phyloP scores from a whole-genome alignment of 2,329 filamentous ascomycete genomes.

The Cryoendolithus antarcticus region DNA sequence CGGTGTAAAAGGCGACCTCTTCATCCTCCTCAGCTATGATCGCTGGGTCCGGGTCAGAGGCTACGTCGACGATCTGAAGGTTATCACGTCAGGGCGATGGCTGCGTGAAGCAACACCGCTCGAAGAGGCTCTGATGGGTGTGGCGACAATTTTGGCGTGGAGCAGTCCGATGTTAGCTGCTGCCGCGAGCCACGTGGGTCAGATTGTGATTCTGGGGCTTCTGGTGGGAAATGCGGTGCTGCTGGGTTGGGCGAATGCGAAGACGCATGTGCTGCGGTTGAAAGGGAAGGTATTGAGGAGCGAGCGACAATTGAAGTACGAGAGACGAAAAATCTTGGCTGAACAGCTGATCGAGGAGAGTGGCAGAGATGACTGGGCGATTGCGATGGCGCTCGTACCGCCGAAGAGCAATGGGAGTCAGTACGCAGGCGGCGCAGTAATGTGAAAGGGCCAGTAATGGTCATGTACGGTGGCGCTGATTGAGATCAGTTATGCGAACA shows the following conservation, averaged over 20 bases:
- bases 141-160: slow-evolving; percentile 46
- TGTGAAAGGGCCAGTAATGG: too few species aligned
- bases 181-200: slow-evolving; percentile 43
- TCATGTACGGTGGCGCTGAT: too few species aligned
- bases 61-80: slow-evolving; percentile 43
- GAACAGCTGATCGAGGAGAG: slow-evolving; percentile 27
- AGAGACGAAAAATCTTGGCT: slow-evolving; percentile 25
- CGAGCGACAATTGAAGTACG: slow-evolving; percentile 16
- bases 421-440: too few species aligned
- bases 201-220: slow-evolving; percentile 39
- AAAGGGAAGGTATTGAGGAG: slow-evolving; percentile 33
- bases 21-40: slow-evolving; percentile 41
- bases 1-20: slow-evolving; percentile 33
- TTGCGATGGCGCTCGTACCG: slow-evolving; percentile 25
- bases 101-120: slow-evolving; percentile 38
- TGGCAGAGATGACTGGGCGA: slow-evolving; percentile 26
- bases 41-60: slow-evolving; percentile 43
- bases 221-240: slow-evolving; percentile 42
- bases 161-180: slow-evolving; percentile 42
- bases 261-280: slow-evolving; percentile 37
- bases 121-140: slow-evolving; percentile 34
- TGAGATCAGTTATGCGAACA: too few species aligned
- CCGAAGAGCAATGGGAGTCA: too few species aligned
- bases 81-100: slow-evolving; percentile 47
- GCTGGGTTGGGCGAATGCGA: slow-evolving; percentile 42